Conservation (phyloP, 352 stramenopile species). For the Phytophthora europaea region DNA sequence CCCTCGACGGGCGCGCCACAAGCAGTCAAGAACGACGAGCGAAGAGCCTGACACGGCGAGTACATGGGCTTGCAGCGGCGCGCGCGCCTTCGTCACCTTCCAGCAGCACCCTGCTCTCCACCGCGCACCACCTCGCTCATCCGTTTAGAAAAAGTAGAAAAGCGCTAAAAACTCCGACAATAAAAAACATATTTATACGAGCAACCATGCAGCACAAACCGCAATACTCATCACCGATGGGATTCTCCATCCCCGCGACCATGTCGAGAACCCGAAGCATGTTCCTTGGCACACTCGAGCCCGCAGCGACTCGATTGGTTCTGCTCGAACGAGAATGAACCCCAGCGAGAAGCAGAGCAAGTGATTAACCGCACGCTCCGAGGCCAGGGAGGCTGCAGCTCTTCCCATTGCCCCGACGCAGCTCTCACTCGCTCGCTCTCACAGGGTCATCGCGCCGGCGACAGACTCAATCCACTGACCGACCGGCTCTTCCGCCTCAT, state of each 20-base stretch:
- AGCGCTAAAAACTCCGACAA: constrained; percentile 58
- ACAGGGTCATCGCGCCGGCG: constrained; percentile 1
- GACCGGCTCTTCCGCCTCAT: background rate
- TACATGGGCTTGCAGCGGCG: constrained; percentile 24
- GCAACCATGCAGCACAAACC: constrained; percentile 26
- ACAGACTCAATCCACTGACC: constrained; percentile 10
- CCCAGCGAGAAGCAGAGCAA: constrained; percentile 8
- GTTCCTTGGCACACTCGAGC: background rate
- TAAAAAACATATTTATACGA: constrained; percentile 70
- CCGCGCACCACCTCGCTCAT: constrained; percentile 22
- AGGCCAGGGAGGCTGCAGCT: constrained; percentile 20
- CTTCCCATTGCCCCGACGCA: constrained; percentile 8
- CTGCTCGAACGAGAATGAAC: constrained; percentile 16
- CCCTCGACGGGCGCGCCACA: constrained; percentile 11
- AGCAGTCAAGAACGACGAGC: constrained; percentile 29
- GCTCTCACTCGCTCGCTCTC: constrained; percentile 9
- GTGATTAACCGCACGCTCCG: constrained; percentile 2
- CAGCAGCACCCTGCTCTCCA: constrained; percentile 24
- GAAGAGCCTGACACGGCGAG: constrained; percentile 18
- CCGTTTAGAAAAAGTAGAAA: constrained; percentile 79
- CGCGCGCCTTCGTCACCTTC: constrained; percentile 21
- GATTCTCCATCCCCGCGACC: background rate
- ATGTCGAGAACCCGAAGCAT: background rate
- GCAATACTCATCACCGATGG: constrained; percentile 1
- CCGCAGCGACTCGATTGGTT: constrained; percentile 6